phyloP scores from a whole-genome alignment of 1,139 yeast genomes.

The Kodamaea sp. region DNA sequence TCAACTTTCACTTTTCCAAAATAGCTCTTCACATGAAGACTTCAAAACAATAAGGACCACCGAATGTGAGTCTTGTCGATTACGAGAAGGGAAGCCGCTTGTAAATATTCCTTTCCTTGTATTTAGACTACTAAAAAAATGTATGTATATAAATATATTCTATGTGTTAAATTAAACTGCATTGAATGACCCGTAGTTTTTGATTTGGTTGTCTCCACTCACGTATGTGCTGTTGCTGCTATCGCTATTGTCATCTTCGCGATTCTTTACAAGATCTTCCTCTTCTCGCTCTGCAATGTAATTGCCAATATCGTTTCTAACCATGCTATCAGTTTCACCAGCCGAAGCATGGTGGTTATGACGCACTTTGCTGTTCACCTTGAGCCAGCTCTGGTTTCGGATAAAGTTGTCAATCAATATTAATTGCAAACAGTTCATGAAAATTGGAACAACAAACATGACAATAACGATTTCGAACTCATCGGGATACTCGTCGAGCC shows the following conservation, averaged over 20 bases:
- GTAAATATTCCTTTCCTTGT: slow-evolving; percentile 1
- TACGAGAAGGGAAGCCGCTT: too few species aligned
- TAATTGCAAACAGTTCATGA: slow-evolving; percentile 86
- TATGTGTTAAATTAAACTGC: slow-evolving; percentile 1
- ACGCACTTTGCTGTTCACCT: slow-evolving; percentile 23
- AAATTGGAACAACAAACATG: slow-evolving; percentile 75
- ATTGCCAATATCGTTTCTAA: slow-evolving; percentile 9
- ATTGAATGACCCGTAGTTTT: slow-evolving; percentile 6
- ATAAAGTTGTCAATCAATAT: slow-evolving; percentile 85
- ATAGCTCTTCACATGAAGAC: too few species aligned
- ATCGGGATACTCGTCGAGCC: slow-evolving; percentile 78
- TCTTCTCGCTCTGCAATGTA: slow-evolving; percentile 9
- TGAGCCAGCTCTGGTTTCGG: slow-evolving; percentile 46
- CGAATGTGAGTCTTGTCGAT: too few species aligned
- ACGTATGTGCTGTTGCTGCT: slow-evolving; percentile 4
- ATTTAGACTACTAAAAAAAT: not conserved
- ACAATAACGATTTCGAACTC: slow-evolving; percentile 83
- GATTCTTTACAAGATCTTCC: not conserved
- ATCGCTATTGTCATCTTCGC: slow-evolving; percentile 2
- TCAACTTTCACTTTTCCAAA: too few species aligned
- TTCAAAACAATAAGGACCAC: too few species aligned
- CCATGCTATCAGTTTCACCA: slow-evolving; percentile 18
- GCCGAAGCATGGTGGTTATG: slow-evolving; percentile 12
- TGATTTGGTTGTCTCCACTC: slow-evolving; percentile 3
- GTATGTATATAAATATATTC: not conserved